Base-by-base conservation (phyloP, 768 basidiomycete species). In the Psilocybe sp. region DNA sequence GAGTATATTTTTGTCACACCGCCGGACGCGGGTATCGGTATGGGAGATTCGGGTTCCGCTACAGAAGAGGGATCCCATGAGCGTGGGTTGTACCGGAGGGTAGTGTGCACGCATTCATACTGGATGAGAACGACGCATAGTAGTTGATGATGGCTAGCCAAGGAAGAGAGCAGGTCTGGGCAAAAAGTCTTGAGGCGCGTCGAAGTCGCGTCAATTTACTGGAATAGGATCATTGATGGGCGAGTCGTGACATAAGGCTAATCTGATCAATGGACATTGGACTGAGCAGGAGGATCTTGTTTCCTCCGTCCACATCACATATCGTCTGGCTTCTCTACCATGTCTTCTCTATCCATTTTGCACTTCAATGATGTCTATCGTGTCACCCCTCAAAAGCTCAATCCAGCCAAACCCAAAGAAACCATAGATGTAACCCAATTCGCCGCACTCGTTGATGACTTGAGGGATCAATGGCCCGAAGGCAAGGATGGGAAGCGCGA, bases 401-500 rank as follows among this genome's bases (percentile, higher is more conserved):
- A 70, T 0, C 68, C 79, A 1, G 28, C 19, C 2, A 67, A 63
- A 9, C 74, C 78, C 12, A 57, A 66, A 1, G 81, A 81, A 40
- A 87, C 84, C n/a, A 87, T 95, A 59, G 87, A 90, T 64, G 90
- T 92, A 19, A 84, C 88, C 10, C 91, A 94, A 64, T 95, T 93
- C 65, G 81, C 81, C n/a, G 79, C 82, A 9, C 72, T 88, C 33
- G 67, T 94, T 19, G 74, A 87, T 47, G 73, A 78, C 51, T 69
- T 90, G 23, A 77, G 89, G 44, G 67, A 72, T 44, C 64, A 66
- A 35, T 92, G 89, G 89, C 55, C 67, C 4, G 57, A 69, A 33
- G 57, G 64, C 35, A 48, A 66, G 5, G 78, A 82, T 53, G 78
- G 79, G 5, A 68, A 71, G 42, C 74, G 73, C 55, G 87, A 92